phyloP scores from a whole-genome alignment of 306 rosid genomes.

The Lablab purpureus region DNA sequence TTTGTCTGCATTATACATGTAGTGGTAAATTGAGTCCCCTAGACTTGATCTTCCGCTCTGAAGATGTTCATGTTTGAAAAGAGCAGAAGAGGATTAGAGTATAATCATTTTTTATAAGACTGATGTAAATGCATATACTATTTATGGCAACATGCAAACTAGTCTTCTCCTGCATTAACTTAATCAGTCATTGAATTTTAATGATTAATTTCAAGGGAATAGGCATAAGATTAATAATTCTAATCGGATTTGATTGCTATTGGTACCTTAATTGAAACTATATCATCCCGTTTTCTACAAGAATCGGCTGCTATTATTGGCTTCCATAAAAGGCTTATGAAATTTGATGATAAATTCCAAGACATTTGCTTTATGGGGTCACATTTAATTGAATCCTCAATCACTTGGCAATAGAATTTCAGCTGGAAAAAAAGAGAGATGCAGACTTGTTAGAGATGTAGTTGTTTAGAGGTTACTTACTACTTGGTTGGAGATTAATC shows the following conservation, averaged over 20 bases:
- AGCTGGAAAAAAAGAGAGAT: conserved; percentile 47
- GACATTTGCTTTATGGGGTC: conserved; percentile 51
- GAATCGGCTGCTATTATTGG: conserved; percentile 53
- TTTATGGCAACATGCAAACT: conserved; percentile 25
- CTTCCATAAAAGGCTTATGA: conserved; percentile 57
- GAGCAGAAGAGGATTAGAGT: conserved; percentile 1
- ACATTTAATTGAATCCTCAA: conserved; percentile 52
- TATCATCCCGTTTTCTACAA: conserved; percentile 50
- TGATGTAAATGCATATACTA: conserved; percentile 32
- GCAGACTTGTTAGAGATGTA: conserved; percentile 33
- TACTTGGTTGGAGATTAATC: background rate
- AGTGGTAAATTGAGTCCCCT: conserved; percentile 78
- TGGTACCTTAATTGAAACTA: conserved; percentile 45
- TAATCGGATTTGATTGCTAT: conserved; percentile 31
- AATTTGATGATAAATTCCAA: conserved; percentile 54
- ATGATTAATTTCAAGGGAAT: conserved; percentile 31
- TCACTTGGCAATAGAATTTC: conserved; percentile 56
- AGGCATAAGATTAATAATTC: conserved; percentile 25
- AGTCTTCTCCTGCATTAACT: conserved; percentile 37
- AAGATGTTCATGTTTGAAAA: conserved; percentile 26
- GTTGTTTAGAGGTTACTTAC: background rate
- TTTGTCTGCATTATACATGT: conserved; percentile 64
- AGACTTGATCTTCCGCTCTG: conserved; percentile 88
- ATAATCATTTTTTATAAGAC: conserved; percentile 12
- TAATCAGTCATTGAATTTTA: background rate